These are phyloP conservation scores for Aspergillus persii DNA, from an alignment of 2,329 filamentous ascomycete species.

Conservation along the genomic window DNA sequence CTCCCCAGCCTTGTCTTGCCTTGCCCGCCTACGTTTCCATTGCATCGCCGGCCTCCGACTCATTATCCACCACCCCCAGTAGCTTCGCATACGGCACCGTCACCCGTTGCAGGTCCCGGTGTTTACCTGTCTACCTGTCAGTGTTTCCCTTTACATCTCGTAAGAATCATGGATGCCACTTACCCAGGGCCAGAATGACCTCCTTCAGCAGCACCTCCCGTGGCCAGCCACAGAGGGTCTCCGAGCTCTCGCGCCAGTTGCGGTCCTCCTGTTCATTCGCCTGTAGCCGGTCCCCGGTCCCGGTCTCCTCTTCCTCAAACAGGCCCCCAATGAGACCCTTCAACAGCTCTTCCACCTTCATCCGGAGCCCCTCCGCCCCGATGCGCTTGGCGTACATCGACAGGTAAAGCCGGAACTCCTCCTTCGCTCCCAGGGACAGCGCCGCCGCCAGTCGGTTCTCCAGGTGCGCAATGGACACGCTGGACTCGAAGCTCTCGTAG, in stretches of 20 bases:
- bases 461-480: constrained; percentile 87
- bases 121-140: constrained; percentile 61
- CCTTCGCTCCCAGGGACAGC: constrained; percentile 75
- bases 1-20: neutral
- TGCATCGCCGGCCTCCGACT: constrained; percentile 31
- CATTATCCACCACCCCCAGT: constrained; percentile 56
- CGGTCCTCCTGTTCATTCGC: constrained; percentile 42
- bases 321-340: constrained; percentile 75
- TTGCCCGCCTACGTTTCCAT: constrained; percentile 31
- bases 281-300: constrained; percentile 24
- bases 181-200: constrained; percentile 89
- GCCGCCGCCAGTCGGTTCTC: constrained; percentile 93
- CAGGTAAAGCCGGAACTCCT: constrained; percentile 93
- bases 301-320: constrained; percentile 55
- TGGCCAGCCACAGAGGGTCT: constrained; percentile 86
- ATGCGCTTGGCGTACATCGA: constrained; percentile 97
- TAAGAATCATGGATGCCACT: constrained; percentile 27
- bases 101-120: constrained; percentile 86
- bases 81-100: constrained; percentile 92
- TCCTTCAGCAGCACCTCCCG: constrained; percentile 83
- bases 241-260: constrained; percentile 51
- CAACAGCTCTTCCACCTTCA: constrained; percentile 90
- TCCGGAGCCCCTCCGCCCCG: constrained; percentile 79
- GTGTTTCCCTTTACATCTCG: constrained; percentile 3
- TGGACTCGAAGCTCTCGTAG: constrained; percentile 87